A percentile compares a stretch with the other conserved stretches of the same genome.
These are phyloP conservation scores for Penicillium hesseltinei DNA, from an alignment of 2,329 filamentous ascomycete genomes.

Conservation along the genomic window DNA sequence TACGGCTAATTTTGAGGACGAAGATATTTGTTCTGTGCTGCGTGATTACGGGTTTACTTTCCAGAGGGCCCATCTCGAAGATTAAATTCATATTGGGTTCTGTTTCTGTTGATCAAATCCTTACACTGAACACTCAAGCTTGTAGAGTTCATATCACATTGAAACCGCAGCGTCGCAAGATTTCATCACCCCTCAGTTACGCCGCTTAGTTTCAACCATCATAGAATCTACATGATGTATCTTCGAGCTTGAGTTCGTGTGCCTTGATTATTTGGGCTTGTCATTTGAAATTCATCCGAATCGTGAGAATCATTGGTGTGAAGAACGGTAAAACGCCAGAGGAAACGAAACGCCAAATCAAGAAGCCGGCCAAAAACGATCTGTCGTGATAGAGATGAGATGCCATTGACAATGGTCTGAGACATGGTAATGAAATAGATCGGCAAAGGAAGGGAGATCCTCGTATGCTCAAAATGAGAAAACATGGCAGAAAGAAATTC, in stretches of 20 bases:
- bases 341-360: not conserved
- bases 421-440: not conserved
- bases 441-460: not conserved
- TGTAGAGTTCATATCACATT: too few species aligned
- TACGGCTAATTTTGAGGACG: slow-evolving; percentile 12
- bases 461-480: not conserved
- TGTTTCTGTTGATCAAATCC: not conserved
- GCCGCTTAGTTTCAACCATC: not conserved
- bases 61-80: slow-evolving; percentile 17
- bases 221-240: not conserved
- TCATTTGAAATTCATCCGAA: not conserved
- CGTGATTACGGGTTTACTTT: slow-evolving; percentile 29
- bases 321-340: not conserved
- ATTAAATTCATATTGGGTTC: not conserved
- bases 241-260: not conserved
- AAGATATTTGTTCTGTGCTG: slow-evolving; percentile 23
- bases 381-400: not conserved
- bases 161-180: too few species aligned
- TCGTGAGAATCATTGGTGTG: not conserved
- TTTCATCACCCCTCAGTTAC: not conserved
- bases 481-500: not conserved
- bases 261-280: not conserved
- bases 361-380: not conserved
- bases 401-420: not conserved
- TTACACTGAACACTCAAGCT: too few species aligned